Percentiles rank a stretch among this genome's conserved stretches.
phyloP scores from a whole-genome alignment of 2,329 filamentous ascomycete species.

The Aaosphaeria pasadenensis region DNA sequence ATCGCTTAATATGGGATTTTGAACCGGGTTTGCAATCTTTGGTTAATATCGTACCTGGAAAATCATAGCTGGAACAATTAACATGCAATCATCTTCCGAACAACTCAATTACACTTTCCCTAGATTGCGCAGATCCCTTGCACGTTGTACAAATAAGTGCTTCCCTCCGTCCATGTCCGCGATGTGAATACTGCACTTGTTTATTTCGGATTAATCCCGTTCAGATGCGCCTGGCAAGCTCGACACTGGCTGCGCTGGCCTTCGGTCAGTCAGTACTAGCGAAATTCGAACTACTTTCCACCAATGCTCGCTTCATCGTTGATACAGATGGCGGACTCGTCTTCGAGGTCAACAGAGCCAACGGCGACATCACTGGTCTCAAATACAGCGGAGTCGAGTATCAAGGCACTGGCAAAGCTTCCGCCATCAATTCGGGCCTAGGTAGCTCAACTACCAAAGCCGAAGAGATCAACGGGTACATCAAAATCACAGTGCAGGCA shows the following conservation, averaged over 20 bases:
- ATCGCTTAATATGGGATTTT: no score
- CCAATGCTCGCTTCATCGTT: conserved; percentile 13
- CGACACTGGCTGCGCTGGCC: conserved; percentile 2
- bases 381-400: conserved; percentile 21
- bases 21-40: no score
- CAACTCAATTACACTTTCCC: no score
- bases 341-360: conserved; percentile 17
- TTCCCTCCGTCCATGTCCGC: no score
- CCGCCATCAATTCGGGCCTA: conserved; percentile 19
- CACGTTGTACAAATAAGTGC: no score
- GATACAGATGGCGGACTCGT: conserved; percentile 18
- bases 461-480: conserved; percentile 17
- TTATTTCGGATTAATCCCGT: neutral
- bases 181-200: no score
- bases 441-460: conserved; percentile 18
- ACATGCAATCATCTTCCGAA: no score
- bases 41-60: no score
- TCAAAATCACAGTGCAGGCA: conserved; percentile 20
- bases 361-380: conserved; percentile 18
- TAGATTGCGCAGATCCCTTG: no score
- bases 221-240: neutral
- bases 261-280: conserved; percentile 8
- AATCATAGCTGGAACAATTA: no score
- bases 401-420: conserved; percentile 16
- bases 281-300: conserved; percentile 16